Evolutionary conservation across 2,329 filamentous ascomycete species (phyloP), one percentile per base, ranked within the genome.

Genomic region (Ophiocordyceps sinensis): DNA sequence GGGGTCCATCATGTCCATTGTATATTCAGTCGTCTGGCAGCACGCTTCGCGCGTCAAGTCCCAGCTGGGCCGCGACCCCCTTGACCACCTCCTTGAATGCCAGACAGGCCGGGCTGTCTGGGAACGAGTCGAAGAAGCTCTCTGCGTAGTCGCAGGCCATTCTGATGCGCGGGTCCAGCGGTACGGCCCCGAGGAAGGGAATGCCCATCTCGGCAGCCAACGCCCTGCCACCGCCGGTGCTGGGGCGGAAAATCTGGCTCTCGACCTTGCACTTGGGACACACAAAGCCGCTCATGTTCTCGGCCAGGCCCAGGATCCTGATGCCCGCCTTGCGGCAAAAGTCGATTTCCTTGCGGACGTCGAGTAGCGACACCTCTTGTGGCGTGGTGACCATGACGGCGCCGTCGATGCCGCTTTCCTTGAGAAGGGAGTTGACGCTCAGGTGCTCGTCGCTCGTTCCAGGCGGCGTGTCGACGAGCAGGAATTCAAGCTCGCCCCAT

Each of bases 231-330:
- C 93, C 91, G 9, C 91, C 91, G 1, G 91, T 98, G 10, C 85
- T 93, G 11, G 91, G 79, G 51, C 78, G 74, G 67, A 98, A 98
- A 39, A 98, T 94, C 58, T 94, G 77, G 53, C 73, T 81, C 57
- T 78, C 68, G 49, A 87, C 79, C 41, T 77, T 84, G 62, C 91
- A 98, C 43, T 85, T 89, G 10, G 88, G 88, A 56, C 91, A 98
- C 41, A 98, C 88, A 52, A 96, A 98, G 4, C 87, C 86, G 44
- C 81, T 85, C 91, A 98, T 98, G 57, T 98, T 98, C 68, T 98
- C 91, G 14, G 94, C 91, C 34, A 98, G 68, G 0, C 91, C 91
- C 4, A 98, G 61, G 7, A 98, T 77, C 38, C 71, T 74, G 50
- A 98, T 96, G 4, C 85, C 86, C 1, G 91, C 91, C 64, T 98